phyloP scores from a whole-genome alignment of 176 grass and related monocot species.

The Pharus latifolius region DNA sequence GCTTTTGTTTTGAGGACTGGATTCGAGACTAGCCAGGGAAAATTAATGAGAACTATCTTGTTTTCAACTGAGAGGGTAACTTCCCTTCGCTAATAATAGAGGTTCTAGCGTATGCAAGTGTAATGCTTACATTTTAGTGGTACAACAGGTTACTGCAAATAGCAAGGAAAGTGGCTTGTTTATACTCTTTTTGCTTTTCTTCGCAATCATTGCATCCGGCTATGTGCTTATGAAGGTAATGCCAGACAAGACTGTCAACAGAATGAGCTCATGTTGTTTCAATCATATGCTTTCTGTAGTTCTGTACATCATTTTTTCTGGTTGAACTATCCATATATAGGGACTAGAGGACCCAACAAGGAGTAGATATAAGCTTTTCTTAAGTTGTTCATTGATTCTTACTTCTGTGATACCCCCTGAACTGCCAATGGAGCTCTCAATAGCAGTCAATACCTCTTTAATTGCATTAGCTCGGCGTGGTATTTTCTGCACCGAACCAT shows the following conservation, averaged over 20 bases:
- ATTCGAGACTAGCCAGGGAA: slow-evolving; percentile 99
- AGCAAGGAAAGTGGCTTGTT: slow-evolving; percentile 93
- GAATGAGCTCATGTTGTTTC: slow-evolving; percentile 1
- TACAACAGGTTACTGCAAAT: slow-evolving; percentile 89
- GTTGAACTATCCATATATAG: slow-evolving; percentile 26
- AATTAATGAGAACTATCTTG: slow-evolving; percentile 98
- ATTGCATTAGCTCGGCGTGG: slow-evolving; percentile 91
- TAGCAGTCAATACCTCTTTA: slow-evolving; percentile 98
- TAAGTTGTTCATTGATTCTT: slow-evolving; percentile 97
- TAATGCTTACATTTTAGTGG: slow-evolving; percentile 6
- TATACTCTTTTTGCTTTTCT: slow-evolving; percentile 97
- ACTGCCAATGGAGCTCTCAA: slow-evolving; percentile 96
- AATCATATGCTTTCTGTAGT: neutral
- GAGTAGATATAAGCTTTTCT: slow-evolving; percentile 96
- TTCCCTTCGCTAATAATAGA: slow-evolving; percentile 15
- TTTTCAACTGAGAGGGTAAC: slow-evolving; percentile 99
- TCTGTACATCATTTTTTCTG: slow-evolving; percentile 8
- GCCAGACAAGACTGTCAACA: neutral
- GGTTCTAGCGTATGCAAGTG: neutral
- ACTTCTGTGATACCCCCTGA: slow-evolving; percentile 99
- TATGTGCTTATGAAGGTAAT: slow-evolving; percentile 95
- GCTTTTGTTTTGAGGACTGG: slow-evolving; percentile 95
- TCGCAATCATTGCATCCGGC: slow-evolving; percentile 95
- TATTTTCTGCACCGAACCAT: slow-evolving; percentile 99
- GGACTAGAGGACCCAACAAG: slow-evolving; percentile 96